These are phyloP conservation scores for Trypanosoma theileri DNA, from an alignment of 208 protist species.

Conservation along the genomic window DNA sequence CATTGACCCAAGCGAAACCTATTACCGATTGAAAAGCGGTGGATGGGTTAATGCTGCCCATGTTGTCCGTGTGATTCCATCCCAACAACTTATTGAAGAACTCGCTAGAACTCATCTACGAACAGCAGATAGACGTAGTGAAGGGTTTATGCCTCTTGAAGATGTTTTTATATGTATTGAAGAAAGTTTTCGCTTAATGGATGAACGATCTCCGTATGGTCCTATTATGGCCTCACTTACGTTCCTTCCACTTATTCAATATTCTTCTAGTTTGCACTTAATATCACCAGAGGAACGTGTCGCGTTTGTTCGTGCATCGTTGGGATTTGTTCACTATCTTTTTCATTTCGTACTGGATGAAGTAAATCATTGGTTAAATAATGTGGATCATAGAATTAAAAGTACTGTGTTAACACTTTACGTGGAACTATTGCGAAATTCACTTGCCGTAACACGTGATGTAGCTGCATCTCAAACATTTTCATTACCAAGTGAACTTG, in stretches of 20 bases:
- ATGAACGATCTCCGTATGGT: slow-evolving; percentile 63
- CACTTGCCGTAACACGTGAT: slow-evolving; percentile 47
- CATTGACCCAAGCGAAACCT: slow-evolving; percentile 44
- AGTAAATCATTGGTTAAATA: slow-evolving; percentile 39
- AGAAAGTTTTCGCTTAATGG: slow-evolving; percentile 70
- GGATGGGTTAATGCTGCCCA: slow-evolving; percentile 74
- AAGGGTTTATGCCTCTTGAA: slow-evolving; percentile 8
- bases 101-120: slow-evolving; percentile 40
- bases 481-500: slow-evolving; percentile 44
- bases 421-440: slow-evolving; percentile 61
- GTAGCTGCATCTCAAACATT: slow-evolving; percentile 44
- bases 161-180: slow-evolving; percentile 42
- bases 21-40: slow-evolving; percentile 66
- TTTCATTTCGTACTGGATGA: slow-evolving; percentile 64
- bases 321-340: slow-evolving; percentile 56
- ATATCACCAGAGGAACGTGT: slow-evolving; percentile 17
- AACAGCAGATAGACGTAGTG: slow-evolving; percentile 4
- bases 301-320: slow-evolving; percentile 21
- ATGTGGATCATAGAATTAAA: slow-evolving; percentile 36
- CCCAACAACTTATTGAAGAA: slow-evolving; percentile 38
- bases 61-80: slow-evolving; percentile 61
- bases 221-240: slow-evolving; percentile 66
- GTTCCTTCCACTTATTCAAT: slow-evolving; percentile 62
- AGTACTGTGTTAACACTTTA: slow-evolving; percentile 64
- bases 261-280: slow-evolving; percentile 6